Base-by-base conservation (phyloP, 2,329 filamentous ascomycete genomes). In the Sphaerostilbella broomeana region DNA sequence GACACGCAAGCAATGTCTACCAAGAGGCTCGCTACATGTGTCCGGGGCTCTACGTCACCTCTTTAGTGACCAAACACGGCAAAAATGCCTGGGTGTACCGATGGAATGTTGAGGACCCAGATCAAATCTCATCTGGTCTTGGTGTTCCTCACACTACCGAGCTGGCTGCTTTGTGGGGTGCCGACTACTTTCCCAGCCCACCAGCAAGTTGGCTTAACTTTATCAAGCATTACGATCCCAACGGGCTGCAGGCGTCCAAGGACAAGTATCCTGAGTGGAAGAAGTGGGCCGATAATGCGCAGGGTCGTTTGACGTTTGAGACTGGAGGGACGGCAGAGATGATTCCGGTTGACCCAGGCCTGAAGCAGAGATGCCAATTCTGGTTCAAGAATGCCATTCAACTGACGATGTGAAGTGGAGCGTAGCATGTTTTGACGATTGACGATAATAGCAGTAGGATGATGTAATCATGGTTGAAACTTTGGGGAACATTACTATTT, bases 181-280 rank as follows among this genome's bases (percentile, higher is more conserved):
- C 78, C 0, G 62, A 69, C 4, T 73, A 81, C 51, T 66, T 42
- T 9, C 30, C 72, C 3, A 60, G 64, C 61, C 63, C 69, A 1
- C 80, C 81, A 0, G 52, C 53, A 3, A 79, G 73, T 32, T 88
- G 82, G 81, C 75, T 78, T 2, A 84, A 78, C 47, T 89, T 89
- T 54, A 77, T 89, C 44, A 63, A 73, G 18, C 68, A 67, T 0
- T 69, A 77, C 25, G 67, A 89, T 55, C 84, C 84, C 0, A 89
- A 88, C 27, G 35, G 38, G 9, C 33, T 15, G 11, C n/a, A 16
- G 10, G 5, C 5, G 12, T 6, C 10, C 1, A 6, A 9, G 17
- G 25, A 19, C 26, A 40, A 47, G 29, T 44, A 62, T 41, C 51
- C 60, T 12, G 55, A 51, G 0, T 56, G 63, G 2, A 63, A 62